A percentile compares a stretch with the other conserved stretches of the same genome.
Conservation (phyloP, 2,329 filamentous ascomycete genomes). For the Ceratocystis alfenasii region DNA sequence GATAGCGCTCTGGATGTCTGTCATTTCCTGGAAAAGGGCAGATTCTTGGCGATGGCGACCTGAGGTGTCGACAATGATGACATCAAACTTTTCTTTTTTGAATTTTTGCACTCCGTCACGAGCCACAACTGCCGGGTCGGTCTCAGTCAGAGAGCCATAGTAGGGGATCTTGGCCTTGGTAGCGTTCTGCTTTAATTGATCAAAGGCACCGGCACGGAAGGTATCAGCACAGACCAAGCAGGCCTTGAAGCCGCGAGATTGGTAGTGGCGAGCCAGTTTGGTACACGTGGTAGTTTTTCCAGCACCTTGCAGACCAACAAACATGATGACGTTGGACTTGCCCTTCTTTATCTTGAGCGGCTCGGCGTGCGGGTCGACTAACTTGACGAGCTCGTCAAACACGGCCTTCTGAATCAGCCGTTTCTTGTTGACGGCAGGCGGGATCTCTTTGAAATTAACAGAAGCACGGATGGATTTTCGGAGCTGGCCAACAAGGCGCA, state of each 20-base stretch:
- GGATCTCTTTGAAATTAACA: constrained; percentile 91
- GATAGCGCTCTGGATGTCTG: constrained; percentile 85
- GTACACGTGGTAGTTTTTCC: constrained; percentile 98
- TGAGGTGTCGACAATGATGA: constrained; percentile 97
- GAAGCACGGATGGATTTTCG: constrained; percentile 82
- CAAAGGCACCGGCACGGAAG: constrained; percentile 95
- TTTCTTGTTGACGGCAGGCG: constrained; percentile 92
- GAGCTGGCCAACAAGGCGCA: constrained; percentile 78
- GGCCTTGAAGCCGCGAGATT: constrained; percentile 80
- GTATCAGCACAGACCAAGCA: constrained; percentile 96
- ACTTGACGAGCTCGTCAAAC: constrained; percentile 88
- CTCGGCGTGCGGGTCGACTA: constrained; percentile 90
- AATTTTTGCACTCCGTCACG: constrained; percentile 97
- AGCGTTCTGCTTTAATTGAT: constrained; percentile 97
- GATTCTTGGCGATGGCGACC: constrained; percentile 90
- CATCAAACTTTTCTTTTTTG: constrained; percentile 95
- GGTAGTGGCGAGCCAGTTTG: constrained; percentile 89
- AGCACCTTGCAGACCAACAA: constrained; percentile 92
- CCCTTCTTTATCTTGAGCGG: constrained; percentile 96
- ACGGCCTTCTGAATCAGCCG: constrained; percentile 95
- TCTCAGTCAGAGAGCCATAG: constrained; percentile 92
- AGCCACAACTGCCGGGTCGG: constrained; percentile 85
- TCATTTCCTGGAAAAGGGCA: constrained; percentile 93
- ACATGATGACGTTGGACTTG: constrained; percentile 96
- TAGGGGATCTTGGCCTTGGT: constrained; percentile 99